A percentile compares a stretch with the other conserved stretches of the same genome.
Evolutionary conservation across 441 rosid genomes (phyloP).

Genomic region (Hypseocharis bilobata): DNA sequence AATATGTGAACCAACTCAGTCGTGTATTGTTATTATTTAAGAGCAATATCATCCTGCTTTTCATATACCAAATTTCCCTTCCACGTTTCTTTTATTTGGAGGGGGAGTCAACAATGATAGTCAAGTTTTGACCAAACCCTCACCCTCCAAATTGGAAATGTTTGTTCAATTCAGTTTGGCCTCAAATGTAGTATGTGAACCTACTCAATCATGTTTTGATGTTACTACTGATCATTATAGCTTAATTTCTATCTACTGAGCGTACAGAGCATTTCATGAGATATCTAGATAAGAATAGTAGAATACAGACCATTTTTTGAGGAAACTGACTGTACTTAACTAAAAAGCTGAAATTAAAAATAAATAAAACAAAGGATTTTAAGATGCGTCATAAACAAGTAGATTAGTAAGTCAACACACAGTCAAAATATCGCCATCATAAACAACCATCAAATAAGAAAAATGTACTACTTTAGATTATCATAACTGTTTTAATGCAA

Average conservation of each 20-base stretch:
- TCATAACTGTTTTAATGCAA: neutral
- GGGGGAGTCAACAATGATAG: neutral
- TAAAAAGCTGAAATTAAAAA: neutral
- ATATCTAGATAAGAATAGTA: no score
- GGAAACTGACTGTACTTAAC: neutral
- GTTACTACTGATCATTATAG: no score
- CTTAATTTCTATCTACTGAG: neutral
- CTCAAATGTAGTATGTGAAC: neutral
- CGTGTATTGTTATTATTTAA: neutral
- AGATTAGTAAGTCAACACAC: neutral
- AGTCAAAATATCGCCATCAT: neutral
- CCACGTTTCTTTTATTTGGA: neutral
- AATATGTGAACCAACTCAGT: neutral
- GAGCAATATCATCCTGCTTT: neutral
- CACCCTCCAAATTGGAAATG: neutral
- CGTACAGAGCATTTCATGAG: neutral
- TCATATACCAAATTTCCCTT: neutral
- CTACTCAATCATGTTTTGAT: no score
- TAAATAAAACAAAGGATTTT: neutral
- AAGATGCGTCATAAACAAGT: neutral
- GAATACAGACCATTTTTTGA: no score
- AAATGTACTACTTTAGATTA: no score
- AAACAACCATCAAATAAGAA: no score
- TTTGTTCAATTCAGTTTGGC: neutral
- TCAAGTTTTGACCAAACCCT: neutral